Evolutionary conservation across 306 rosid species (phyloP), one percentile per base, ranked within the genome.

Genomic region (Crotalaria pallida): DNA sequence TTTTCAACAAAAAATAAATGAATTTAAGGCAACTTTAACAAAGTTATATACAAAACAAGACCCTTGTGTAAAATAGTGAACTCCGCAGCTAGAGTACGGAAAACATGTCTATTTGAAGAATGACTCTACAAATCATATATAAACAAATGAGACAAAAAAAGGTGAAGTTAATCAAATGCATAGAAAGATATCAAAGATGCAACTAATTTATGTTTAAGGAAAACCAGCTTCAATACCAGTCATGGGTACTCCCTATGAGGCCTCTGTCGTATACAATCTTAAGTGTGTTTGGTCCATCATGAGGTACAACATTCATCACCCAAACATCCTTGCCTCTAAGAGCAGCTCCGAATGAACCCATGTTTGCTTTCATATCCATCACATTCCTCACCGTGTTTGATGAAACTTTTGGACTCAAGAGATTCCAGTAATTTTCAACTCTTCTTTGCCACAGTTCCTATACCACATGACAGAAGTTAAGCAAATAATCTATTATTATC

Each of bases 241-340:
- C 86, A 64, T 90, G 96, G 18, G 59, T 43, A 21, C 84, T 15
- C 82, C 97, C 97, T n/a, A 90, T 84, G 45, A 93, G 90, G 65
- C 98, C 98, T 85, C 98, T 82, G 72, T 90, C 97, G 26, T 83
- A 87, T 50, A 94, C 78, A 67, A 94, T 51, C 87, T 89, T 88
- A 4, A 90, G 92, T n/a, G 92, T 90, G 84, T 82, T 87, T 8
- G 95, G 96, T 81, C 97, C 96, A 59, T 94, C 92, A 60, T 74
- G 89, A 8, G 91, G 79, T 24, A 90, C 92, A 45, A 87, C 96
- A 65, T 94, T 94, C 98, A 94, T 90, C 84, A 94, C 97, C 98
- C 98, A 94, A 73, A 94, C 91, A 61, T 84, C 85, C 77, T 88
- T 94, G 58, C 72, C 80, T 73, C 72, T 88, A 29, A 94, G 80